phyloP scores from a whole-genome alignment of 495 filamentous ascomycete species.

The Eremomyces bilateralis region DNA sequence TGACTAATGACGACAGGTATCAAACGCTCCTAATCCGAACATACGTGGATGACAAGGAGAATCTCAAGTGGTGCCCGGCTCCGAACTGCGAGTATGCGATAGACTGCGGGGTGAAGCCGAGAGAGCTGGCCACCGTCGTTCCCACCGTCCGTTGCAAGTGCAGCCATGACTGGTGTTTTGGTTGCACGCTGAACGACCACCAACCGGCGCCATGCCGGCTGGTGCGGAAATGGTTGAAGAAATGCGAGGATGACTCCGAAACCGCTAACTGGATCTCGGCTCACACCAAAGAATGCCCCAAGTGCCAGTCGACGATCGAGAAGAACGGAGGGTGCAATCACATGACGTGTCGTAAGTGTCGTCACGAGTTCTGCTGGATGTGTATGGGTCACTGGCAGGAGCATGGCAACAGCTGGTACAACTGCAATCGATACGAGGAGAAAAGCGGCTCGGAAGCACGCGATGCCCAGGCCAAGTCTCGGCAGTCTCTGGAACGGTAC shows the following conservation, averaged over 20 bases:
- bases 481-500: constrained; percentile 78
- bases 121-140: constrained; percentile 62
- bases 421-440: constrained; percentile 93
- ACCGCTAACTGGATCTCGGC: constrained; percentile 99
- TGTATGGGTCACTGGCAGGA: constrained; percentile 98
- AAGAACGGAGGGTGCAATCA: constrained; percentile 99
- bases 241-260: constrained; percentile 95
- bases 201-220: constrained; percentile 80
- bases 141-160: constrained; percentile 76
- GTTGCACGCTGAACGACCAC: constrained; percentile 81
- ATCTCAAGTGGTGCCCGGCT: constrained; percentile 89
- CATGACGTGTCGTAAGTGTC: constrained; percentile 98
- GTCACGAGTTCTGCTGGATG: constrained; percentile 99
- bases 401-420: constrained; percentile 99
- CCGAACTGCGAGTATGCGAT: constrained; percentile 86
- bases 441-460: constrained; percentile 79
- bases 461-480: constrained; percentile 72
- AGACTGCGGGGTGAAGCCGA: constrained; percentile 68
- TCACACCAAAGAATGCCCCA: constrained; percentile 95
- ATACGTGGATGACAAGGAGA: constrained; percentile 90
- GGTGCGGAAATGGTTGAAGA: constrained; percentile 93
- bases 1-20: constrained; percentile 34
- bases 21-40: constrained; percentile 72
- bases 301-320: constrained; percentile 89
- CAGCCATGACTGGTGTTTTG: constrained; percentile 79